Evolutionary conservation across 352 stramenopile genomes (phyloP).

Genomic region (Phytophthora multivora): DNA sequence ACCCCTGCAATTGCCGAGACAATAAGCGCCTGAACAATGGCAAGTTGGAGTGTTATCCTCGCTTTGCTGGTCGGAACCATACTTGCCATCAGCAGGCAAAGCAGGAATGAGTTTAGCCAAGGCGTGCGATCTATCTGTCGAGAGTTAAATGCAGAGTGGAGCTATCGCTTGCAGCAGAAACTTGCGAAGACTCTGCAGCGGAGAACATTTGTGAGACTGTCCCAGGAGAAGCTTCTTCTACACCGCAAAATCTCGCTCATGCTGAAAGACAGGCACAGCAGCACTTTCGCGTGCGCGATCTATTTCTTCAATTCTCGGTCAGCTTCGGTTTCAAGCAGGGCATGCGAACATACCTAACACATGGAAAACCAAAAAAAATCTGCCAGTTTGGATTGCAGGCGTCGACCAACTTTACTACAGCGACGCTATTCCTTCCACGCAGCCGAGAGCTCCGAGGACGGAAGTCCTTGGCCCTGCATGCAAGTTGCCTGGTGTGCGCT

Average conservation of each 20-base stretch:
- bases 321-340: slow-evolving; percentile 2
- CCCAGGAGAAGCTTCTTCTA: neutral
- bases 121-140: neutral
- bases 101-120: neutral
- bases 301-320: slow-evolving; percentile 2
- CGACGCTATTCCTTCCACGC: neutral
- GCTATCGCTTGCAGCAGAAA: neutral
- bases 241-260: neutral
- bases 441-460: too few species aligned
- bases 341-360: neutral
- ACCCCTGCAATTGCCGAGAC: neutral
- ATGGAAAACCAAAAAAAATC: too few species aligned
- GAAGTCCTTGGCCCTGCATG: neutral
- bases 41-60: neutral
- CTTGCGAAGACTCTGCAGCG: neutral
- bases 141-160: slow-evolving; percentile 1
- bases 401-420: neutral
- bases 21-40: neutral
- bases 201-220: slow-evolving; percentile 12
- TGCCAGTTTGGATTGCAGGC: too few species aligned
- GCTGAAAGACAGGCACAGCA: neutral
- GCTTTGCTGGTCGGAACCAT: neutral
- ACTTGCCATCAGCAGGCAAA: neutral
- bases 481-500: slow-evolving; percentile 2
- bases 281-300: neutral